These are phyloP conservation scores for Betula pendula DNA, from an alignment of 306 rosid species.

Conservation along the genomic window DNA sequence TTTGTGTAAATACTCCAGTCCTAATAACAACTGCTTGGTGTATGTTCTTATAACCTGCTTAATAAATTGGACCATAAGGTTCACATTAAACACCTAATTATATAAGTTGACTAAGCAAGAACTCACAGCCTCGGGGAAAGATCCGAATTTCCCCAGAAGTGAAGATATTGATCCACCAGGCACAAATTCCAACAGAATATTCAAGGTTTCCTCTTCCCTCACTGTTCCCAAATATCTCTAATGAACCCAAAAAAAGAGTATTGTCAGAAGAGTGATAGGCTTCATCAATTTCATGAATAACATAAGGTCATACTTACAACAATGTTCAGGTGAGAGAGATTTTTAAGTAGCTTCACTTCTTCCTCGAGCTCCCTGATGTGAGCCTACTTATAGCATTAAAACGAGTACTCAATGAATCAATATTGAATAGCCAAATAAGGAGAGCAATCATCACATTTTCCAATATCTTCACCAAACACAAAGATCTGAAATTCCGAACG, in stretches of 20 bases:
- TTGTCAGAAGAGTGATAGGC: slow-evolving; percentile 29
- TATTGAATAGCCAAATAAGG: slow-evolving; percentile 20
- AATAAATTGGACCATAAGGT: slow-evolving; percentile 30
- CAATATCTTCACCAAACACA: neutral
- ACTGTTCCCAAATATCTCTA: slow-evolving; percentile 97
- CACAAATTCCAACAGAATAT: slow-evolving; percentile 94
- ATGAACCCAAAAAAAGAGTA: slow-evolving; percentile 30
- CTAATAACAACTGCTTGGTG: slow-evolving; percentile 85
- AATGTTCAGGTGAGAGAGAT: slow-evolving; percentile 92
- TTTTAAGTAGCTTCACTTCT: slow-evolving; percentile 95
- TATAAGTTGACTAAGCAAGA: slow-evolving; percentile 19
- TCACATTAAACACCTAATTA: slow-evolving; percentile 16
- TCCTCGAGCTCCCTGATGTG: slow-evolving; percentile 98
- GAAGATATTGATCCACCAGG: slow-evolving; percentile 99
- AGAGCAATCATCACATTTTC: neutral
- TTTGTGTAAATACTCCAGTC: slow-evolving; percentile 90
- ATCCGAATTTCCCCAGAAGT: slow-evolving; percentile 94
- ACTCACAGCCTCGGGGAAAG: slow-evolving; percentile 99
- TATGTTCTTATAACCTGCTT: slow-evolving; percentile 85
- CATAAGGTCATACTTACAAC: slow-evolving; percentile 73
- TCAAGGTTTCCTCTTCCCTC: slow-evolving; percentile 86
- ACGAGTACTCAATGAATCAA: slow-evolving; percentile 16
- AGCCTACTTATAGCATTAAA: slow-evolving; percentile 56
- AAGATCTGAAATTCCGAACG: neutral
- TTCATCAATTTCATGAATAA: slow-evolving; percentile 23